Percentiles rank a stretch among this genome's conserved stretches.
Evolutionary conservation across 805 yeast genomes (phyloP).

Genomic region (Vanderwaltozyma yarrowii): DNA sequence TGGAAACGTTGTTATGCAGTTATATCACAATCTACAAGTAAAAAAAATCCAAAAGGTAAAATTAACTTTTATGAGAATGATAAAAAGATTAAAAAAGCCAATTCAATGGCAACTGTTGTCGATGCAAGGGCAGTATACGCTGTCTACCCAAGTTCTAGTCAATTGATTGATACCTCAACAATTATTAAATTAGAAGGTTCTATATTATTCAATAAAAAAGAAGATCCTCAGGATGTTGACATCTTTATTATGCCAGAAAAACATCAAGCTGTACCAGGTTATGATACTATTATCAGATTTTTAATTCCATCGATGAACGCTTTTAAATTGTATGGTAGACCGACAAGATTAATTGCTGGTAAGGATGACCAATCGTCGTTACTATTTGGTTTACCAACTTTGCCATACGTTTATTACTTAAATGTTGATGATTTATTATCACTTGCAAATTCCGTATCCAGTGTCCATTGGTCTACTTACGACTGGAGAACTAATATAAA

Average conservation of each 20-base stretch:
- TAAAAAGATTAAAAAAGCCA: conserved; percentile 54
- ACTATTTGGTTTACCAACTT: conserved; percentile 62
- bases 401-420: conserved; percentile 58
- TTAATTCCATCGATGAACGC: conserved; percentile 61
- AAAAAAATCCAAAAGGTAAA: conserved; percentile 42
- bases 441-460: conserved; percentile 27
- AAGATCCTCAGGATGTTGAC: conserved; percentile 36
- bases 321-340: conserved; percentile 66
- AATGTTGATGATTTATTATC: conserved; percentile 47
- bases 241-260: conserved; percentile 56
- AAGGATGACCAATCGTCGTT: conserved; percentile 45
- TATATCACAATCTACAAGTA: conserved; percentile 56
- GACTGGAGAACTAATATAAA: conserved; percentile 54
- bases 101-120: conserved; percentile 69
- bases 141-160: conserved; percentile 79
- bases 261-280: conserved; percentile 62
- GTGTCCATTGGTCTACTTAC: conserved; percentile 43
- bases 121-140: conserved; percentile 71
- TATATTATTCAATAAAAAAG: conserved; percentile 47
- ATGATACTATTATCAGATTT: conserved; percentile 64
- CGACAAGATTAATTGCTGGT: conserved; percentile 48
- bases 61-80: conserved; percentile 77
- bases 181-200: conserved; percentile 83
- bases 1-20: conserved; percentile 94
- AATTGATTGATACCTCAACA: conserved; percentile 76